These are phyloP conservation scores for Dactylellina sp. DNA, from an alignment of 2,329 filamentous ascomycete genomes.

Conservation along the genomic window DNA sequence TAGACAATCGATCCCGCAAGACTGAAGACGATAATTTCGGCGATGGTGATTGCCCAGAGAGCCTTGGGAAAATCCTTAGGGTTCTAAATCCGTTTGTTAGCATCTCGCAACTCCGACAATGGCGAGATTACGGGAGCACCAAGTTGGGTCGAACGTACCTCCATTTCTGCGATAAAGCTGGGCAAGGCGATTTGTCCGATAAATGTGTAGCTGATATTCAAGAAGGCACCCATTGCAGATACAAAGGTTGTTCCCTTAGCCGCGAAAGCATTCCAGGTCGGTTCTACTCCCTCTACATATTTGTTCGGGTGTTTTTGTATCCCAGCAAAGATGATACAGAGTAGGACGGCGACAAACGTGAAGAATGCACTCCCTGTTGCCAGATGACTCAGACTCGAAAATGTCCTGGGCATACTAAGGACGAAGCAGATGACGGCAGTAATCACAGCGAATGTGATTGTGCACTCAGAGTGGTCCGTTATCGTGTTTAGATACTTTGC, in stretches of 20 bases:
- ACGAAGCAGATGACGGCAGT: slow-evolving; percentile 80
- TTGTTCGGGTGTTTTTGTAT: slow-evolving; percentile 79
- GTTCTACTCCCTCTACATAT: slow-evolving; percentile 72
- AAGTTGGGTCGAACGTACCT: neutral
- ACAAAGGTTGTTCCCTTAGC: slow-evolving; percentile 81
- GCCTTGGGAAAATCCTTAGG: slow-evolving; percentile 90
- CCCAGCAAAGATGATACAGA: slow-evolving; percentile 84
- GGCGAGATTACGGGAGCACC: too few relatives aligned
- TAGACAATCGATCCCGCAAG: slow-evolving; percentile 84
- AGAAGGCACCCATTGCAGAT: slow-evolving; percentile 83
- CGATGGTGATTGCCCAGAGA: slow-evolving; percentile 88
- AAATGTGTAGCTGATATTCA: slow-evolving; percentile 96
- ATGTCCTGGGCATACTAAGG: slow-evolving; percentile 86
- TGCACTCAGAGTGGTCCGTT: slow-evolving; percentile 77
- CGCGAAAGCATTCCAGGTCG: slow-evolving; percentile 76
- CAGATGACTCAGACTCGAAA: slow-evolving; percentile 80
- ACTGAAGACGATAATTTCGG: slow-evolving; percentile 86
- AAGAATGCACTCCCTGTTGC: slow-evolving; percentile 84
- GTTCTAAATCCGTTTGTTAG: slow-evolving; percentile 63
- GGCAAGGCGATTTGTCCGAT: slow-evolving; percentile 95
- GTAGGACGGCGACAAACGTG: slow-evolving; percentile 87
- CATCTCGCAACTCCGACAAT: slow-evolving; percentile 63
- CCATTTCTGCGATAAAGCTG: slow-evolving; percentile 96
- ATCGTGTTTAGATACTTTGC: slow-evolving; percentile 93
- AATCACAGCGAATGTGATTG: slow-evolving; percentile 81